A percentile compares a stretch with the other conserved stretches of the same genome.
phyloP scores from a whole-genome alignment of 805 yeast species.

The Ogataea ramenticola region DNA sequence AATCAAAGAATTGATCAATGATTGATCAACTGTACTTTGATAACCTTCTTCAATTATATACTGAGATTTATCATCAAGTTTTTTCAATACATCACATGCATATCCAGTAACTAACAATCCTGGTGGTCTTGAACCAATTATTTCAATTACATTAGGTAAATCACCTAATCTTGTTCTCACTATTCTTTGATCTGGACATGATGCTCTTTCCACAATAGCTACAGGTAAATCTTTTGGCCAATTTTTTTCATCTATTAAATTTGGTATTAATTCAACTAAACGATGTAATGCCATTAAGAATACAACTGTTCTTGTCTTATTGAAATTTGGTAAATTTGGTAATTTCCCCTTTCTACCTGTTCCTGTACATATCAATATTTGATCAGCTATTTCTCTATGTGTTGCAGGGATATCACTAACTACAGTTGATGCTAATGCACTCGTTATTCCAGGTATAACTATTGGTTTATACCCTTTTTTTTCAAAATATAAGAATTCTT shows the following conservation, averaged over 20 bases:
- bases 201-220: constrained; percentile 83
- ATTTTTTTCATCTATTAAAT: constrained; percentile 32
- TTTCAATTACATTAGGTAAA: constrained; percentile 66
- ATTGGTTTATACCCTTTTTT: constrained; percentile 60
- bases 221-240: constrained; percentile 77
- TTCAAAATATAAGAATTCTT: constrained; percentile 68
- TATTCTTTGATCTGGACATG: constrained; percentile 88
- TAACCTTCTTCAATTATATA: constrained; percentile 21
- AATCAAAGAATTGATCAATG: neutral
- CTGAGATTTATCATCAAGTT: constrained; percentile 7
- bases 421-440: constrained; percentile 85
- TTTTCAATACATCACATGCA: constrained; percentile 43
- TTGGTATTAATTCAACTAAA: constrained; percentile 46
- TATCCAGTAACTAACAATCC: constrained; percentile 80
- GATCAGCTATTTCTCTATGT: constrained; percentile 87
- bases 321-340: constrained; percentile 73
- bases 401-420: constrained; percentile 83
- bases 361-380: constrained; percentile 88
- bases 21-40: neutral
- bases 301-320: constrained; percentile 67
- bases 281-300: constrained; percentile 89
- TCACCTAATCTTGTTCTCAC: constrained; percentile 64
- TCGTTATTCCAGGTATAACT: constrained; percentile 84
- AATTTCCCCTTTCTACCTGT: constrained; percentile 83
- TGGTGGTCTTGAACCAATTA: constrained; percentile 85